Conservation (phyloP, 768 basidiomycete genomes). For the Pholiota molesta region DNA sequence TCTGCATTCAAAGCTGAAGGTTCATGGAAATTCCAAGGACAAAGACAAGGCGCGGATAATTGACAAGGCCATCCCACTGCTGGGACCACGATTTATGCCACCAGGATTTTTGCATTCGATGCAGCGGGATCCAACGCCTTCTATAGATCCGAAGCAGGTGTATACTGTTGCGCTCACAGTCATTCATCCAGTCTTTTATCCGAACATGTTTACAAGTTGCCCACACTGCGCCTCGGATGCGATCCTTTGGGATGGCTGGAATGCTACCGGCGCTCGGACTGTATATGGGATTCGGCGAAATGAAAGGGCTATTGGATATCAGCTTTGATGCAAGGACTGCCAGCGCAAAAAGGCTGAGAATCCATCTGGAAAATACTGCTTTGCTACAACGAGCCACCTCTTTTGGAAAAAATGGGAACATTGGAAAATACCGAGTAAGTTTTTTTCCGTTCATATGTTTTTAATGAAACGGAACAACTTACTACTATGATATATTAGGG, state of each 20-base stretch:
- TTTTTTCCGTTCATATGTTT: background rate
- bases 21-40: conserved; percentile 10
- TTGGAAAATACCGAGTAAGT: conserved; percentile 14
- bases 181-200: too few species aligned
- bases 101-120: too few species aligned
- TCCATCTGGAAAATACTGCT: too few species aligned
- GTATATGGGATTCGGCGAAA: conserved; percentile 4
- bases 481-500: background rate
- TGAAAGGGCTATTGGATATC: conserved; percentile 10
- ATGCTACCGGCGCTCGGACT: background rate
- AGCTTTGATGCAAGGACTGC: conserved; percentile 14
- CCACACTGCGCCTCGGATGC: too few species aligned
- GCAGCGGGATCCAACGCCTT: too few species aligned
- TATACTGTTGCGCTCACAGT: too few species aligned
- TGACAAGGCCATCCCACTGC: conserved; percentile 4
- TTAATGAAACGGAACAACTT: background rate
- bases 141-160: too few species aligned
- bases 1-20: background rate
- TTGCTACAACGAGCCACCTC: conserved; percentile 5
- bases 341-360: too few species aligned
- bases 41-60: background rate
- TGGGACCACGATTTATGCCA: too few species aligned
- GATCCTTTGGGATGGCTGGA: conserved; percentile 14
- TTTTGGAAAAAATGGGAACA: conserved; percentile 16
- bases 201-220: too few species aligned